These are phyloP conservation scores for Mediolabrus comicus DNA, from an alignment of 108 stramenopile genomes.

Conservation along the genomic window DNA sequence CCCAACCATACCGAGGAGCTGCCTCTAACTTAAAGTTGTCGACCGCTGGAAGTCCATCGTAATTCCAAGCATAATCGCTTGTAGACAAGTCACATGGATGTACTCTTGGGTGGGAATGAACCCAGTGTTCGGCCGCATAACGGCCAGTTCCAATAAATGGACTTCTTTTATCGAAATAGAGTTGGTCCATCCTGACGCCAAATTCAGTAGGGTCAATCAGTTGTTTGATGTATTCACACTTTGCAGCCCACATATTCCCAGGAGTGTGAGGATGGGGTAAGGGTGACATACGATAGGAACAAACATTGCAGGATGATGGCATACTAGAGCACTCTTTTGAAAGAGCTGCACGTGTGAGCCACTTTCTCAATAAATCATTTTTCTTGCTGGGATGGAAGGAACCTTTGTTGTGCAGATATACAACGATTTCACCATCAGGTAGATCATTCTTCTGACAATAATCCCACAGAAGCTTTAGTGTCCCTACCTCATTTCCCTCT, in stretches of 20 bases:
- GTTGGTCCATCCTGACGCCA: neutral
- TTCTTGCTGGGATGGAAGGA: slow-evolving; percentile 18
- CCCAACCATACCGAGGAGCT: too few species aligned
- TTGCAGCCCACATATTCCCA: slow-evolving; percentile 51
- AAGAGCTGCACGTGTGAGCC: slow-evolving; percentile 25
- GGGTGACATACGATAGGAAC: slow-evolving; percentile 36
- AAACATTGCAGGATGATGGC: slow-evolving; percentile 35
- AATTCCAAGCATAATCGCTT: slow-evolving; percentile 4
- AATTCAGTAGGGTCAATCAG: slow-evolving; percentile 14
- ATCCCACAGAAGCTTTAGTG: slow-evolving; percentile 25
- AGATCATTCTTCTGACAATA: slow-evolving; percentile 17
- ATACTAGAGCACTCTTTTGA: slow-evolving; percentile 36
- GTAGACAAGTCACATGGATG: slow-evolving; percentile 44
- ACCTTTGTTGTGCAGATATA: slow-evolving; percentile 48
- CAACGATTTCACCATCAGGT: slow-evolving; percentile 1
- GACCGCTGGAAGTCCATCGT: neutral
- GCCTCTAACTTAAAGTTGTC: neutral
- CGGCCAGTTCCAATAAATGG: slow-evolving; percentile 22
- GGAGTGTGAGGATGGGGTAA: slow-evolving; percentile 44
- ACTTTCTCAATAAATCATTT: slow-evolving; percentile 15
- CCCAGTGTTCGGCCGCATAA: slow-evolving; percentile 47
- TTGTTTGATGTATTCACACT: slow-evolving; percentile 34
- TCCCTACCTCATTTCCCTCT: slow-evolving; percentile 1
- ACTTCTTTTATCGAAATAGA: slow-evolving; percentile 6
- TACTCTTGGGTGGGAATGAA: slow-evolving; percentile 29